Percentiles rank a stretch among this genome's conserved stretches.
Conservation (phyloP, 371 early-diverging fungal genomes). For the Mortierella sp. region DNA sequence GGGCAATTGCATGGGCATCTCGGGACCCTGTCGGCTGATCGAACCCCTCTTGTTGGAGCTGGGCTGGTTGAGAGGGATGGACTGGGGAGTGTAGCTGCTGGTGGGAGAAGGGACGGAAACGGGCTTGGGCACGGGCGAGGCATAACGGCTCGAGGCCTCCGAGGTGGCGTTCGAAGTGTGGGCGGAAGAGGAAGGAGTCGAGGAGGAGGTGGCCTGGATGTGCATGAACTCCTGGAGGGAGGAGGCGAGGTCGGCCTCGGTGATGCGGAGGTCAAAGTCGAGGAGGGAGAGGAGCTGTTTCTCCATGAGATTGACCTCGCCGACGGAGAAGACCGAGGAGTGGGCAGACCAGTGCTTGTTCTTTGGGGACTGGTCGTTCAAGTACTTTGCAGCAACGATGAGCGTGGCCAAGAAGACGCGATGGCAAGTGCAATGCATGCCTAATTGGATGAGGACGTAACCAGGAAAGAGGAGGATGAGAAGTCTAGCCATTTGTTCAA, state of each 20-base stretch:
- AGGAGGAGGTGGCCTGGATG: conserved; percentile 16
- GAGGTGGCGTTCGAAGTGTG: background rate
- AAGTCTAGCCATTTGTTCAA: too few species aligned
- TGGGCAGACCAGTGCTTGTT: conserved; percentile 85
- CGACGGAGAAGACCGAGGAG: conserved; percentile 74
- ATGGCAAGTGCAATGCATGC: conserved; percentile 84
- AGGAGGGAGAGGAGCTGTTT: conserved; percentile 81
- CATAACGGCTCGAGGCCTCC: conserved; percentile 25
- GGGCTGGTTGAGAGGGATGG: conserved; percentile 36
- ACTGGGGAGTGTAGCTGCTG: conserved; percentile 36
- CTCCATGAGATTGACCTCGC: conserved; percentile 88
- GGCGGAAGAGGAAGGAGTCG: background rate
- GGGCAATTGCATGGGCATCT: conserved; percentile 3
- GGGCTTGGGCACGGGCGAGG: conserved; percentile 10
- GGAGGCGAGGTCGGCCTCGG: conserved; percentile 53
- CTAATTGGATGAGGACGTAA: conserved; percentile 57
- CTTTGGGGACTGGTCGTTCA: conserved; percentile 81
- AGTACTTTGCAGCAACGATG: conserved; percentile 79
- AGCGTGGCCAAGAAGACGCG: conserved; percentile 85
- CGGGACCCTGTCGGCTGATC: conserved; percentile 4
- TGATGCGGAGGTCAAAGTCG: conserved; percentile 61
- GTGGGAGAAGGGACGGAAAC: conserved; percentile 37
- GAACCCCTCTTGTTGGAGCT: conserved; percentile 49
- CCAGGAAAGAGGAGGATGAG: background rate
- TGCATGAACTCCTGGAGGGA: conserved; percentile 42